phyloP scores from a whole-genome alignment of 306 rosid genomes.

The Glycine tomentella region DNA sequence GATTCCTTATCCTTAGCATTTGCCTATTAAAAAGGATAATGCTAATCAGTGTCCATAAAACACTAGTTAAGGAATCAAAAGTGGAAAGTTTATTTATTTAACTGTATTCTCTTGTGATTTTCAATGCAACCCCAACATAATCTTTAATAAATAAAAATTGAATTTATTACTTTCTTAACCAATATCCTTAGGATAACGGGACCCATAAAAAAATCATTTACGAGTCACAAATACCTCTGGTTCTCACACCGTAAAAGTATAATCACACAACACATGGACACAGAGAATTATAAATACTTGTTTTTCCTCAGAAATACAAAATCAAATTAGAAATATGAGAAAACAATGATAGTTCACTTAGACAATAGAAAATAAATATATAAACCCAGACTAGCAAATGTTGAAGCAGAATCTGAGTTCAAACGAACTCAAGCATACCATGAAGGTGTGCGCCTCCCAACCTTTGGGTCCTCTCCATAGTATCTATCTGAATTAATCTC shows the following conservation, averaged over 20 bases:
- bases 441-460: constrained; percentile 87
- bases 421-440: constrained; percentile 64
- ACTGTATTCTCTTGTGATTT: too few relatives aligned
- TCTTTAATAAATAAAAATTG: too few relatives aligned
- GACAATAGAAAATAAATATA: too few relatives aligned
- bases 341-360: not conserved
- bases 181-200: too few relatives aligned
- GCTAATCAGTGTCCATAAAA: too few relatives aligned
- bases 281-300: not conserved
- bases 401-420: constrained; percentile 25
- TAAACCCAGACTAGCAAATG: not conserved
- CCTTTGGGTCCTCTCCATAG: constrained; percentile 75
- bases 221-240: too few relatives aligned
- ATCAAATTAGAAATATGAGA: not conserved
- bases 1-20: not conserved
- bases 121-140: too few relatives aligned
- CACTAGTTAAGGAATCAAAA: too few relatives aligned
- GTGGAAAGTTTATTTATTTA: too few relatives aligned
- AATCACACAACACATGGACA: not conserved
- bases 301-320: not conserved
- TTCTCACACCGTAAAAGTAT: not conserved
- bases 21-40: not conserved
- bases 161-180: too few relatives aligned
- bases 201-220: too few relatives aligned
- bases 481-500: constrained; percentile 81